Base-by-base conservation (phyloP, 1,139 yeast species). In the Saccharomyces hybrid region DNA sequence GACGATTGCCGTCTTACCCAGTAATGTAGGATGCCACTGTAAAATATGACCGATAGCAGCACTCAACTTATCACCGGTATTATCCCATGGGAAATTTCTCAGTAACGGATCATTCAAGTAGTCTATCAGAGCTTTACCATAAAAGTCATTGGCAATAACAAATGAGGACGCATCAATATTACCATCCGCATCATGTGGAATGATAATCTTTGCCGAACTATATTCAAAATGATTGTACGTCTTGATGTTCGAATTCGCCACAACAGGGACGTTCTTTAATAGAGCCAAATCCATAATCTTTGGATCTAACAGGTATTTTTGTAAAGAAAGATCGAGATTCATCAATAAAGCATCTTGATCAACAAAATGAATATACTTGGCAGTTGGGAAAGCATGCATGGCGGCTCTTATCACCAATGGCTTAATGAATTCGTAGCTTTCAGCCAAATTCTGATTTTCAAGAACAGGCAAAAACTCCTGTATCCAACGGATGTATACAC, bases 1-100 rank as follows among this genome's bases (percentile, higher is more conserved):
- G 0, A 93, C 79, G 11, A 91, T 71, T 0, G 89, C 86, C 4
- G 95, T 76, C 63, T 82, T 85, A 53, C 86, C 78, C 61, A 91
- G 76, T 46, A 85, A 73, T 50, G 79, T 80, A 11, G 96, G 96
- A 68, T 93, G 99, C 99, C 98, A 93, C 69, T 89, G 96, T 59
- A 90, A 74, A 42, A 89, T 75, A 68, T 93, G 98, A 26, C 89
- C 81, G 52, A 91, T 88, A 11, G 83, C 78, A 58, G 81, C 82
- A 2, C 87, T 84, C 29, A 80, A 80, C 16, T 80, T 80, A 71
- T 88, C 87, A 38, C n/a, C 44, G 13, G 25, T 16, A 38, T 23
- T 16, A 16, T 38, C 44, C 65, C 79, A 80, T 34, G 73, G 75
- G 70, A 86, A 89, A 50, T 77, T 76, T 65, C 86, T 79, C 66